Base-by-base conservation (phyloP, 371 early-diverging fungal species). In the Amoeboaphelidium occidentale region DNA sequence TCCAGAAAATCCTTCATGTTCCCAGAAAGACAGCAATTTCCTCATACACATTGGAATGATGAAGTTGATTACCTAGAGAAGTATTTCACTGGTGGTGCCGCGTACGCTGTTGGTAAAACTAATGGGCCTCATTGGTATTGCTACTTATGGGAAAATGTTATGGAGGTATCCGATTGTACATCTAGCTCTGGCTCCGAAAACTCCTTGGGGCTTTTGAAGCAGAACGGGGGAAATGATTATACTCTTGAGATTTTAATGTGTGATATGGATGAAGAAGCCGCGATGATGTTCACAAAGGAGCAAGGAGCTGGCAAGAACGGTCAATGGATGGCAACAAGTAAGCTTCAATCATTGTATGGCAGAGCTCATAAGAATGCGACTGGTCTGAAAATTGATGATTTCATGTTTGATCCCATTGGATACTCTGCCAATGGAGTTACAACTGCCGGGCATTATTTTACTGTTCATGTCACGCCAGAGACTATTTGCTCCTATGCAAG, bases 391-490 rank as follows among this genome's bases (percentile, higher is more conserved):
- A 63, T 79, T 49, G 88, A 92, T 61, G 79, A 85, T 43, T 85
- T 66, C 58, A 53, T 87, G 52, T 92, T 89, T 61, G 73, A 79
- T 43, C 93, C 93, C 2, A 90, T 91, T 58, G 91, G 93, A 3
- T 90, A 84, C 59, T 88, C 88, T 14, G 70, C 81, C 56, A 90
- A 92, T 57, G 89, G 81, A 2, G 61, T 90, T n/a, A 25, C 25
- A 6, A 50, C 64, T 10, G 69, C 64, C 2, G 76, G 72, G 39
- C 71, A 79, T 52, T 92, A 90, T 63, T 90, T 73, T 59, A 88
- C 82, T n/a, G 78, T 89, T 60, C 93, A 92, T 56, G 91, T 92
- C n/a, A 92, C 93, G n/a, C 93, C 93, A n/a, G 93, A 92, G 63
- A 76, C 72, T 22, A 66, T 72, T 53, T 92, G 87, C 74, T 89